A percentile compares a stretch with the other conserved stretches of the same genome.
Evolutionary conservation across 2,329 filamentous ascomycete species (phyloP).

Genomic region (Trichophyton rubrum): DNA sequence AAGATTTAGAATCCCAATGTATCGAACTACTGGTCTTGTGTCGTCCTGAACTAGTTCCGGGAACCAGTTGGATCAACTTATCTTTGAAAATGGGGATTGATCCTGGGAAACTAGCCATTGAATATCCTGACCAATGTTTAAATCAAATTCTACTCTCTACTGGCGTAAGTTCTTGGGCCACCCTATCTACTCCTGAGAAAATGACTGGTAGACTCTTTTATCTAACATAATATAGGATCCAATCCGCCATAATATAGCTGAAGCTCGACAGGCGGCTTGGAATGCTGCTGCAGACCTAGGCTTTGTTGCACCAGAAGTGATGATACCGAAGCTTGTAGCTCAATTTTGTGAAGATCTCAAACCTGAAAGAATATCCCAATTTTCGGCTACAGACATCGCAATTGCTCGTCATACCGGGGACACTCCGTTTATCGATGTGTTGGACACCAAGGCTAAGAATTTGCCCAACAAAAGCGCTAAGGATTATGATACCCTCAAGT

Average conservation of each 20-base stretch:
- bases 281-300: constrained; percentile 79
- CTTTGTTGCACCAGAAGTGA: constrained; percentile 76
- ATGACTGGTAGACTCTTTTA: background rate
- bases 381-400: constrained; percentile 79
- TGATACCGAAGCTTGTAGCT: constrained; percentile 62
- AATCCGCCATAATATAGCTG: constrained; percentile 24
- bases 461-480: constrained; percentile 79
- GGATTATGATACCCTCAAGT: constrained; percentile 91
- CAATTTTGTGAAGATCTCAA: constrained; percentile 65
- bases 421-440: constrained; percentile 76
- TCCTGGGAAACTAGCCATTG: constrained; percentile 62
- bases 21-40: constrained; percentile 66
- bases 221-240: constrained; percentile 18
- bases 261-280: constrained; percentile 56
- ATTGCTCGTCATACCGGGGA: constrained; percentile 88
- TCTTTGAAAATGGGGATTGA: constrained; percentile 71
- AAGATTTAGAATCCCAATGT: constrained; percentile 55
- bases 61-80: constrained; percentile 75
- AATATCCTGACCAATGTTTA: constrained; percentile 53
- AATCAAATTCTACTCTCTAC: constrained; percentile 49
- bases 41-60: constrained; percentile 63
- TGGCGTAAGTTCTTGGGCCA: constrained; percentile 37
- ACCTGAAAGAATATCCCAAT: constrained; percentile 51
- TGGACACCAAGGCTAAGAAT: constrained; percentile 64
- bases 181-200: constrained; percentile 17